Conservation (phyloP, 1,284 basidiomycete genomes). For the Malassezia yamatoensis region DNA sequence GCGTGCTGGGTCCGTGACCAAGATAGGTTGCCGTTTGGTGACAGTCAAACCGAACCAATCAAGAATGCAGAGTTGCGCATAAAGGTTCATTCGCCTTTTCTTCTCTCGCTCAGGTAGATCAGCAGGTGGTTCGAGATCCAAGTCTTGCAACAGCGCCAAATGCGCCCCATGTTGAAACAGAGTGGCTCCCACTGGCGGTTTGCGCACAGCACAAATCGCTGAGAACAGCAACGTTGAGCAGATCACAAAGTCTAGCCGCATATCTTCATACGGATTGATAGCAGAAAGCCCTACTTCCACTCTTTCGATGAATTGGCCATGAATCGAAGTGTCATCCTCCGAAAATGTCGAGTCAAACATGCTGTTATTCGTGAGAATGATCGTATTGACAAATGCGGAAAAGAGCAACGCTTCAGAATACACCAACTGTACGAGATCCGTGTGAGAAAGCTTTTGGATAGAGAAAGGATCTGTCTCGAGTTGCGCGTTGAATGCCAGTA, state of each 20-base stretch:
- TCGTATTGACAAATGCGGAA: neutral
- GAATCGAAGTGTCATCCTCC: no score
- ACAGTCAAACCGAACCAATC: constrained; percentile 22
- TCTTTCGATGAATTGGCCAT: no score
- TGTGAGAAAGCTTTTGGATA: neutral
- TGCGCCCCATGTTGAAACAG: constrained; percentile 24
- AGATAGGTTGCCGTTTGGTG: constrained; percentile 11
- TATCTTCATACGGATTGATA: constrained; percentile 31
- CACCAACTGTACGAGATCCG: constrained; percentile 4
- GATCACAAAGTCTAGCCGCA: constrained; percentile 29
- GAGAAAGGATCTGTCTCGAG: neutral
- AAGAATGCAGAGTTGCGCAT: constrained; percentile 20
- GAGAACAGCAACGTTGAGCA: constrained; percentile 18
- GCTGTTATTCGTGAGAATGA: constrained; percentile 9
- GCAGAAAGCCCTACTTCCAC: constrained; percentile 21
- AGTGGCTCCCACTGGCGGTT: constrained; percentile 23
- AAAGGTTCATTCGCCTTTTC: constrained; percentile 27
- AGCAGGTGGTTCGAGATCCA: constrained; percentile 31
- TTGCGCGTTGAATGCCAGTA: neutral
- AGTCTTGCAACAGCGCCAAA: constrained; percentile 27
- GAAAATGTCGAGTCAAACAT: no score
- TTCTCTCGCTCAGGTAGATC: constrained; percentile 23
- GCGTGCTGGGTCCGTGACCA: neutral
- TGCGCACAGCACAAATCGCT: constrained; percentile 20
- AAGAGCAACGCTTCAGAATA: constrained; percentile 4